A percentile compares a stretch with the other conserved stretches of the same genome.
Conservation (phyloP, 768 basidiomycete species). For the Fomitopsis serialis region DNA sequence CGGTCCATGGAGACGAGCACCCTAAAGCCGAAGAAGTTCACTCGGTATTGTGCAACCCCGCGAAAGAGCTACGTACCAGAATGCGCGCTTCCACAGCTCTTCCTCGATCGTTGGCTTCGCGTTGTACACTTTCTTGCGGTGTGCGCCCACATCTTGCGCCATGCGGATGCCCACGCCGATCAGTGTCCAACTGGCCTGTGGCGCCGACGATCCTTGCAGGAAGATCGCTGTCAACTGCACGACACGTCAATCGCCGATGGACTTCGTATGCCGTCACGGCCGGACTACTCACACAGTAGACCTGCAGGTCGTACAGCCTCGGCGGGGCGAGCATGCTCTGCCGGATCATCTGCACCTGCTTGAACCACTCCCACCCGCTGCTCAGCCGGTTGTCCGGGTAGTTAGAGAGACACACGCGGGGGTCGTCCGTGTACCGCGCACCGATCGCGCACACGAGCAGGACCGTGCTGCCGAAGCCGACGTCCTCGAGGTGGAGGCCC, state of each 20-base stretch:
- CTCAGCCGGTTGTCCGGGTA: conserved; percentile 24
- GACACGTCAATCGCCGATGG: no score
- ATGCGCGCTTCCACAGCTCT: conserved; percentile 71
- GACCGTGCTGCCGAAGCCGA: conserved; percentile 40
- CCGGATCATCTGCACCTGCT: conserved; percentile 57
- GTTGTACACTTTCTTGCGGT: conserved; percentile 43
- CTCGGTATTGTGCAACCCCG: neutral
- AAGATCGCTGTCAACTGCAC: conserved; percentile 31
- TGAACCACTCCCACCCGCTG: conserved; percentile 43
- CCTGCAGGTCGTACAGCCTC: conserved; percentile 66
- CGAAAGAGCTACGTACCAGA: conserved; percentile 37
- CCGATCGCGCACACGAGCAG: conserved; percentile 48
- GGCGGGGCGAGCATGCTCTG: conserved; percentile 53
- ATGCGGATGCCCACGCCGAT: conserved; percentile 62
- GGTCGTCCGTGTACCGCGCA: conserved; percentile 47
- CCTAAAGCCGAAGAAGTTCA: conserved; percentile 27
- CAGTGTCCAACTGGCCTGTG: conserved; percentile 51
- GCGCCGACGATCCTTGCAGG: conserved; percentile 40
- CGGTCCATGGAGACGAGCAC: conserved; percentile 45
- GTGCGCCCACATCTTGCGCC: conserved; percentile 73
- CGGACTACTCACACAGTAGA: conserved; percentile 43
- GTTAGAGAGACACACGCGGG: conserved; percentile 32
- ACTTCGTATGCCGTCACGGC: conserved; percentile 20
- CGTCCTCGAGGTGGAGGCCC: conserved; percentile 34
- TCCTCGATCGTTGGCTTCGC: conserved; percentile 44